Conservation (phyloP, 2,329 filamentous ascomycete genomes). For the Microcyclospora pomicola region DNA sequence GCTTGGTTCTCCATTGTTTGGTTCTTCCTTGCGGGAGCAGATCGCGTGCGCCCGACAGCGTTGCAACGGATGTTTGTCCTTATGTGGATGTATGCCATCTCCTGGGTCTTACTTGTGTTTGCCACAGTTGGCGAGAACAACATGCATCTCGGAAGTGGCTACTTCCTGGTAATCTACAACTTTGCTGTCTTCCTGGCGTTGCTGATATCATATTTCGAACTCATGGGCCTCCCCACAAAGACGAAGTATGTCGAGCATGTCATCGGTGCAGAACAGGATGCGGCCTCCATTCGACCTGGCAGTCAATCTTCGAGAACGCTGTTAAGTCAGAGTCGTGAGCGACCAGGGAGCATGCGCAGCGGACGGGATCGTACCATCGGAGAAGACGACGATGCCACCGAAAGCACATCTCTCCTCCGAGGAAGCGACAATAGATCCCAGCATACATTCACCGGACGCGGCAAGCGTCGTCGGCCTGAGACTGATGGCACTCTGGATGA, state of each 20-base stretch:
- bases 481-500: slow-evolving; percentile 20
- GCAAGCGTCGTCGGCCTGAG: slow-evolving; percentile 25
- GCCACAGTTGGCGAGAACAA: slow-evolving; percentile 66
- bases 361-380: slow-evolving; percentile 11
- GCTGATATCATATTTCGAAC: slow-evolving; percentile 62
- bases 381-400: slow-evolving; percentile 33
- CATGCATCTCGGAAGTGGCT: slow-evolving; percentile 58
- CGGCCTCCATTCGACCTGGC: slow-evolving; percentile 12
- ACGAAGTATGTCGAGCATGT: slow-evolving; percentile 50
- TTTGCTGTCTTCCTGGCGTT: slow-evolving; percentile 60
- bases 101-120: slow-evolving; percentile 59
- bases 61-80: slow-evolving; percentile 69
- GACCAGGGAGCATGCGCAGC: slow-evolving; percentile 1
- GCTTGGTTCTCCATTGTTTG: slow-evolving; percentile 71
- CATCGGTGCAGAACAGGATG: slow-evolving; percentile 20
- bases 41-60: slow-evolving; percentile 70
- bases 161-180: slow-evolving; percentile 70
- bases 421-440: slow-evolving; percentile 26
- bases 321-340: slow-evolving; percentile 7
- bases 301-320: slow-evolving; percentile 17
- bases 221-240: slow-evolving; percentile 60
- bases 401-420: slow-evolving; percentile 44
- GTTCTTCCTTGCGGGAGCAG: slow-evolving; percentile 66
- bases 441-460: slow-evolving; percentile 43
- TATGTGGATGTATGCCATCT: slow-evolving; percentile 68